Base-by-base conservation (phyloP, 805 yeast genomes). In the Ogataea methanolica region DNA sequence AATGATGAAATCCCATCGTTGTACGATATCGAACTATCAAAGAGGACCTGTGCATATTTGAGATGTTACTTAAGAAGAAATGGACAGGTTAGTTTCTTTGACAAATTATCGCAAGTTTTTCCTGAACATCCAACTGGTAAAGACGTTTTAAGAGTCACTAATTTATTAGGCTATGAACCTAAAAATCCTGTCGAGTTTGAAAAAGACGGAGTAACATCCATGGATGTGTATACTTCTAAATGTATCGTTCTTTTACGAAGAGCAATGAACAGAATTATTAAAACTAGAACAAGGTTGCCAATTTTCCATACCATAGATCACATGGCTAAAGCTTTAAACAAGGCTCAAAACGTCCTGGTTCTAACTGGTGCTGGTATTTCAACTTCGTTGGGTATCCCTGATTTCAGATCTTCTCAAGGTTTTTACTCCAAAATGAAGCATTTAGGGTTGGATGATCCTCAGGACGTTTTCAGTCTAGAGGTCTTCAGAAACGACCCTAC, bases 311-410 rank as follows among this genome's bases (percentile, higher is more conserved):
- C 84, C 0, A 57, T 88, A 2, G 85, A 82, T 11, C 80, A 82
- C 50, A 79, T 85, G 2, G 65, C 79, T 2, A 71, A 69, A 2
- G 75, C 76, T 35, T 70, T 91, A 21, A 54, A 70, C n/a, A 68
- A 67, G 6, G 79, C 94, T 0, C 60, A 73, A 14, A 83, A 79
- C 37, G 74, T 90, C 11, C 59, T 91, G 49, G 90, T 90, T 0
- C 63, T 90, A 21, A 88, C 96, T 0, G 97, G 97, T 15, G 97
- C 97, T 0, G 97, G 97, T 22, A 88, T 90, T 46, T 86, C 95
- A 34, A 89, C 97, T 3, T 80, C 89, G 1, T 68, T 89, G 45
- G 97, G 97, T 7, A 90, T 89, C 46, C 97, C 97, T 0, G 97
- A 89, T 67, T 89, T 90, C 68, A 76, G 97, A 61, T 88, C 96